Base-by-base conservation (phyloP, 495 filamentous ascomycete species). In the Aspergillus kassunensis region DNA sequence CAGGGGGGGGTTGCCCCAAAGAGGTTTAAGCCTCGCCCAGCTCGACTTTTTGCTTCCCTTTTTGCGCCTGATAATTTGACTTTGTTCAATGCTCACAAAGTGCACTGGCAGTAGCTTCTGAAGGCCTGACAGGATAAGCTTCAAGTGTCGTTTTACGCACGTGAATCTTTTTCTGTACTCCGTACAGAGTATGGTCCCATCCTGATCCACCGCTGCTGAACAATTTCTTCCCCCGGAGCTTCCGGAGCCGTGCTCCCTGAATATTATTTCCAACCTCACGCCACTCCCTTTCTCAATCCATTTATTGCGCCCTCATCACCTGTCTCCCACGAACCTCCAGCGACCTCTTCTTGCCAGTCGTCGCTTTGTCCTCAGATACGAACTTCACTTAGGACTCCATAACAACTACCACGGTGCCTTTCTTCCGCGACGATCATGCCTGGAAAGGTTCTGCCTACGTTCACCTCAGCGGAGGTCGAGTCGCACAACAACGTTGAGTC, bases 401-500 rank as follows among this genome's bases (percentile, higher is more conserved):
- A 5, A 27, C 50, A 6, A 29, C 24, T 13, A 42, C 31, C 42
- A 16, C 25, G 21, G 19, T 18, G n/a, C 41, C 33, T 12, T 33
- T 37, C 43, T 33, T 52, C 34, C 24, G 25, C 50, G 36, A 41
- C 57, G 25, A 70, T 30, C 44, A 77, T 77, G 74, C 71, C 74
- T 55, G 69, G 69, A 60, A 79, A 77, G 60, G 85, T 79, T 33
- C 78, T 97, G 23, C 91, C 91, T 34, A 93, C 84, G 18, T 82
- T 96, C 61, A 83, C 86, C 25, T 69, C 76, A 59, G 79, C 83
- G 51, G 89, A 97, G 64, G 83, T 99, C 57, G 81, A 82, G 63
- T 76, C 83, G 56, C 90, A 92, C 67, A 95, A 90, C 61, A 85
- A 79, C 40, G 69, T 66, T 33, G 84, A 91, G 65, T 95, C 89